Conservation (phyloP, 176 grass and related monocot species). For the Oryza brachyantha region DNA sequence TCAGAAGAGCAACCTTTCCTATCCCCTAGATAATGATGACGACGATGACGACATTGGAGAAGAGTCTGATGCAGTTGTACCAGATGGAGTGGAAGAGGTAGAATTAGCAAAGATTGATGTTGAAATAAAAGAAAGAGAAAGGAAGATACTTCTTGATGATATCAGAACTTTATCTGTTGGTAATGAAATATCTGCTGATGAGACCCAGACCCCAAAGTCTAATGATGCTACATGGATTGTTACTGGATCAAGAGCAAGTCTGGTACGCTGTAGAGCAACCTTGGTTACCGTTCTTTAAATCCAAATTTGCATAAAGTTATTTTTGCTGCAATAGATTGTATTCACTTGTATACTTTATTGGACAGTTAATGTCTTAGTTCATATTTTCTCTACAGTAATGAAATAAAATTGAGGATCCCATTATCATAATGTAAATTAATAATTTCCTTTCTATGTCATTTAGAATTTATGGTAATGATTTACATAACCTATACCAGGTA, state of each 20-base stretch:
- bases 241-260: constrained; percentile 51
- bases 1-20: constrained; percentile 54
- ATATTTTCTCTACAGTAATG: constrained; percentile 7
- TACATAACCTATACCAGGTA: constrained; percentile 47
- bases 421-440: constrained; percentile 19
- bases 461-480: constrained; percentile 28
- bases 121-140: constrained; percentile 77
- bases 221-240: constrained; percentile 64
- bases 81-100: constrained; percentile 91
- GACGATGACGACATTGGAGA: constrained; percentile 62
- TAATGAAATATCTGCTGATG: constrained; percentile 52
- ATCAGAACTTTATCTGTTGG: constrained; percentile 52
- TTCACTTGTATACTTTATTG: constrained; percentile 20
- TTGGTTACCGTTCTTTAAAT: constrained; percentile 16
- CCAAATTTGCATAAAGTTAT: constrained; percentile 8
- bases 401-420: constrained; percentile 11
- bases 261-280: constrained; percentile 59
- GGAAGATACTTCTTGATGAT: constrained; percentile 80
- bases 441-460: not conserved
- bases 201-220: constrained; percentile 42
- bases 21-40: constrained; percentile 71
- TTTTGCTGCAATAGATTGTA: constrained; percentile 7
- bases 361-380: constrained; percentile 9
- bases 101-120: constrained; percentile 84
- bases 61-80: constrained; percentile 73